These are phyloP conservation scores for Sphaerosporella brunnea DNA, from an alignment of 495 filamentous ascomycete genomes.

Conservation along the genomic window DNA sequence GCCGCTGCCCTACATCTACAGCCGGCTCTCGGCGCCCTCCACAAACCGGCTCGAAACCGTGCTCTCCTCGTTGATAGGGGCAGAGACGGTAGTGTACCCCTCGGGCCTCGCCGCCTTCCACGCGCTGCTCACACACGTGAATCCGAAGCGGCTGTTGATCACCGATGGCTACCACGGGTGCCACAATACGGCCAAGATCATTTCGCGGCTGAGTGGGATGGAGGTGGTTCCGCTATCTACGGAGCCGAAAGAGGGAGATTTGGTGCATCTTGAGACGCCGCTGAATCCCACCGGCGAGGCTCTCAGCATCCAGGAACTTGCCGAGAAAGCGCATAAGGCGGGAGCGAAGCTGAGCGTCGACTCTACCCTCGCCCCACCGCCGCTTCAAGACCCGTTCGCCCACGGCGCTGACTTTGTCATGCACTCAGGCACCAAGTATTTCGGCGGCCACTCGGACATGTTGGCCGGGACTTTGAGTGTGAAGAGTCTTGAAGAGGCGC, in stretches of 20 bases:
- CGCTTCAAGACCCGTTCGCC: conserved; percentile 66
- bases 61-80: conserved; percentile 53
- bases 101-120: conserved; percentile 81
- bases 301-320: conserved; percentile 48
- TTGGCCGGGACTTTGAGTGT: conserved; percentile 68
- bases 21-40: conserved; percentile 55
- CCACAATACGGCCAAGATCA: conserved; percentile 59
- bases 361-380: conserved; percentile 82
- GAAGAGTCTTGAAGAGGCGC: conserved; percentile 21
- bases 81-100: conserved; percentile 52
- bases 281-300: conserved; percentile 77
- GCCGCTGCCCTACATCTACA: conserved; percentile 46
- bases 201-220: conserved; percentile 52
- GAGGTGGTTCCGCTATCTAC: conserved; percentile 47
- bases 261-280: conserved; percentile 84
- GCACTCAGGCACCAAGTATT: conserved; percentile 88
- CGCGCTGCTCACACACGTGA: conserved; percentile 55
- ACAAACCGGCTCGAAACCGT: conserved; percentile 68
- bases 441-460: conserved; percentile 85
- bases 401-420: conserved; percentile 69
- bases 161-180: conserved; percentile 82
- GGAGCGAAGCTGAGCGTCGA: conserved; percentile 74
- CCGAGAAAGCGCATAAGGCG: conserved; percentile 46
- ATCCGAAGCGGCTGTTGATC: conserved; percentile 62
- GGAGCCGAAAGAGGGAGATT: conserved; percentile 45